Base-by-base conservation (phyloP, 2,329 filamentous ascomycete genomes). In the Colletotrichum sp. region DNA sequence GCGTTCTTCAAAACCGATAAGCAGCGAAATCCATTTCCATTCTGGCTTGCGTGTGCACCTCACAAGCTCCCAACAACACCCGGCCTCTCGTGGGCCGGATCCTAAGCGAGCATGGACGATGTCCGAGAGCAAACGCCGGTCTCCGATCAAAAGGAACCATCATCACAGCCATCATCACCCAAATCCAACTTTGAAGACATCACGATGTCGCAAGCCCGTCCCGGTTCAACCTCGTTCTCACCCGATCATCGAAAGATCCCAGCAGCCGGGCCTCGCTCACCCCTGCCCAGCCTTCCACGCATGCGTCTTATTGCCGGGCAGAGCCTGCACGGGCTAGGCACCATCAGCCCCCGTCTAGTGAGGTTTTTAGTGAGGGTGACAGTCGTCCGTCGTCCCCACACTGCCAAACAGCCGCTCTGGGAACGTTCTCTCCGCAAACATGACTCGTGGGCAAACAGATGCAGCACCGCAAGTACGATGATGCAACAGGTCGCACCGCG, bases 381-480 rank as follows among this genome's bases (percentile, higher is more conserved):
- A 70, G 71, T 64, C 71, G 66, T 65, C 71, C 71, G 71, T 74
- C 59, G 30, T 74, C 67, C 67, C 66, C 66, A 43, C 71, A 74
- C 32, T 55, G 26, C 6, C 24, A 64, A 70, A 30, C 66, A 52
- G 6, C 39, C 24, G 24, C 67, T n/a, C 28, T 48, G 10, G 60
- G 13, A 26, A 43, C 18, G 15, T 24, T 26, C 30, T 52, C 65
- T 61, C 55, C 32, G 55, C 55, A 69, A 70, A 36, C 57, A 74
- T 74, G 72, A 71, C 60, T 71, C 72, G 48, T 34, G 60, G 43
- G 39, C 60, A 21, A 36, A 48, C 59, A 39, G 15, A 39, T 15
- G n/a, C 32, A 64, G 13, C 34, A 64, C 16, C 61, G n/a, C 34
- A 64, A 43, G 60, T 13, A 59, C 36, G 67, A 74, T 71, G 72